Percentiles rank a stretch among this genome's conserved stretches.
Evolutionary conservation across 1,284 basidiomycete genomes (phyloP).

Genomic region (Papiliotrema terrestris): DNA sequence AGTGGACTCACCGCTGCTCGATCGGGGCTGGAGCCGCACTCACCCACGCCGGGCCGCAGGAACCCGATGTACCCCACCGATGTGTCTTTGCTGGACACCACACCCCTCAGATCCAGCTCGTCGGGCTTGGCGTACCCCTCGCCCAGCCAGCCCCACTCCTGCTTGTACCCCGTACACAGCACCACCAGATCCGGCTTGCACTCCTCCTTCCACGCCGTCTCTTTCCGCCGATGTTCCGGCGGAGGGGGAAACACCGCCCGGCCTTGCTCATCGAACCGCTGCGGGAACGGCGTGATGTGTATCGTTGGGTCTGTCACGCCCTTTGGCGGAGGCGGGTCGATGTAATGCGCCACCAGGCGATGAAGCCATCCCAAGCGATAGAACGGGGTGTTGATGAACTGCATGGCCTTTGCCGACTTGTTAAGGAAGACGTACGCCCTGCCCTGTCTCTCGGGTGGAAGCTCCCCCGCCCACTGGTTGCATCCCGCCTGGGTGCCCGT

Average conservation of each 20-base stretch:
- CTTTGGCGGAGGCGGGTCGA: slow-evolving; percentile 55
- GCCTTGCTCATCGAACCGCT: slow-evolving; percentile 53
- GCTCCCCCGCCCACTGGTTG: slow-evolving; percentile 65
- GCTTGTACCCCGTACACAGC: slow-evolving; percentile 55
- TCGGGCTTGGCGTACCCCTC: slow-evolving; percentile 55
- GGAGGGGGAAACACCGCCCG: slow-evolving; percentile 54
- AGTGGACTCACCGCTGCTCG: background rate
- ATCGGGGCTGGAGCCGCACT: slow-evolving; percentile 11
- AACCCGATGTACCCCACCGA: slow-evolving; percentile 62
- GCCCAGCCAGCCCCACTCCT: slow-evolving; percentile 54
- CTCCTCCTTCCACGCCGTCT: slow-evolving; percentile 33
- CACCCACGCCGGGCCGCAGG: slow-evolving; percentile 61
- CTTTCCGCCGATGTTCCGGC: slow-evolving; percentile 34
- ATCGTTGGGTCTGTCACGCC: slow-evolving; percentile 56
- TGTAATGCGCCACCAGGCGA: slow-evolving; percentile 56
- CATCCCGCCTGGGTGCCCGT: slow-evolving; percentile 63
- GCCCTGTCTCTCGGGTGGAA: slow-evolving; percentile 59
- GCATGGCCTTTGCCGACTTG: slow-evolving; percentile 55
- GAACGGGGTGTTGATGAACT: slow-evolving; percentile 61
- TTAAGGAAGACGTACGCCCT: slow-evolving; percentile 53
- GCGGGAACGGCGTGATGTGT: slow-evolving; percentile 62
- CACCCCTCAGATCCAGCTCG: slow-evolving; percentile 57
- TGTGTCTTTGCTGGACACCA: slow-evolving; percentile 55
- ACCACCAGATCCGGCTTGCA: slow-evolving; percentile 40
- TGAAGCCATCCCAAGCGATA: slow-evolving; percentile 52